phyloP scores from a whole-genome alignment of 1,284 basidiomycete species.

The Meira miltonrushii region DNA sequence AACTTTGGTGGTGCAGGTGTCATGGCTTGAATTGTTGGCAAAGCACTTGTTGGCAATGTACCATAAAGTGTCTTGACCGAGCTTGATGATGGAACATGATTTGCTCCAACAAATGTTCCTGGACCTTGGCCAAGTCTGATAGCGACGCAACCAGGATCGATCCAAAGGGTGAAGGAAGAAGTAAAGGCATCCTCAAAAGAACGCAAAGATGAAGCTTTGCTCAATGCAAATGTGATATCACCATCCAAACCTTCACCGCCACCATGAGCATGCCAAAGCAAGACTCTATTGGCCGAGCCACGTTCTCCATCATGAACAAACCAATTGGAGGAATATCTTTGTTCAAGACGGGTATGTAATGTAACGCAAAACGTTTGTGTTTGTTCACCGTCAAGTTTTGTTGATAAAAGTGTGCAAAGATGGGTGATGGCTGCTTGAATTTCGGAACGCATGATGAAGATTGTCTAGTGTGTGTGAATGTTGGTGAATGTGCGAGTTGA shows the following conservation, averaged over 20 bases:
- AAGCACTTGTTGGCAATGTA: not conserved
- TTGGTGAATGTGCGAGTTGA: not conserved
- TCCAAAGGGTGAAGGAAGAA: slow-evolving; percentile 32
- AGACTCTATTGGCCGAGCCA: slow-evolving; percentile 25
- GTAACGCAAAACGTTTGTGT: not conserved
- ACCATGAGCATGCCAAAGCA: slow-evolving; percentile 33
- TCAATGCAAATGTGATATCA: slow-evolving; percentile 19
- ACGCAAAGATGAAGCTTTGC: slow-evolving; percentile 8
- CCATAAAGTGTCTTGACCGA: slow-evolving; percentile 29
- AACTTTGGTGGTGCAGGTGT: not conserved
- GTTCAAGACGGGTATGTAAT: not conserved
- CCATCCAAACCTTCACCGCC: slow-evolving; percentile 31
- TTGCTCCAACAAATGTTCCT: slow-evolving; percentile 10
- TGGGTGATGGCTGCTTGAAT: slow-evolving; percentile 28
- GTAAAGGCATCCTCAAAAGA: slow-evolving; percentile 18
- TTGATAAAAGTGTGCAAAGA: slow-evolving; percentile 20
- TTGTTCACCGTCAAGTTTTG: not conserved
- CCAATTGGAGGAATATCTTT: slow-evolving; percentile 8
- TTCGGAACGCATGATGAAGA: slow-evolving; percentile 27
- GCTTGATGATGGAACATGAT: not conserved
- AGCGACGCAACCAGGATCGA: slow-evolving; percentile 43
- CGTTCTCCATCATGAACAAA: slow-evolving; percentile 18
- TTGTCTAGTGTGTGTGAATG: not conserved
- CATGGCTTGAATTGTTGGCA: slow-evolving; percentile 2
- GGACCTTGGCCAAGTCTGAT: slow-evolving; percentile 29